Conservation (phyloP, 306 rosid species). For the Argentina anserina region DNA sequence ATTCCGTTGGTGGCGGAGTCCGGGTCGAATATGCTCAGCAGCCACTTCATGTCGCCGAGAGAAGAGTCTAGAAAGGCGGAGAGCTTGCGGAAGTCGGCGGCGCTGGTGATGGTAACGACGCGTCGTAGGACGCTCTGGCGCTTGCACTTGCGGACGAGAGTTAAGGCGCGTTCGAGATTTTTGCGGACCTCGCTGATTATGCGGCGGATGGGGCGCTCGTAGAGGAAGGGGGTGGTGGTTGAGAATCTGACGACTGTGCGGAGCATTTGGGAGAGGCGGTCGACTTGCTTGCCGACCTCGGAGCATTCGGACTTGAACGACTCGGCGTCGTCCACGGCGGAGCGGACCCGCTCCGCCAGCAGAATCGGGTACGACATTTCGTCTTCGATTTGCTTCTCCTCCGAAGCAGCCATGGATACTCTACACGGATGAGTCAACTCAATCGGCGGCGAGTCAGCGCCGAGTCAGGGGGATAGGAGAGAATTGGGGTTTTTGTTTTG, state of each 20-base stretch:
- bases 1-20: constrained; percentile 37
- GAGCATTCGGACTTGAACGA: constrained; percentile 58
- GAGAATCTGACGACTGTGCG: constrained; percentile 60
- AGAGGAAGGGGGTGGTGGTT: constrained; percentile 38
- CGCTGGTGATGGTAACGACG: constrained; percentile 53
- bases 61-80: constrained; percentile 45
- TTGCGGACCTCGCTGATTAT: constrained; percentile 49
- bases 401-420: constrained; percentile 31
- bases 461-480: constrained; percentile 27
- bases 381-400: constrained; percentile 54
- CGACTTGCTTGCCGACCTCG: constrained; percentile 59
- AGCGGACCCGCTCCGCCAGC: constrained; percentile 56
- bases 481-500: background rate
- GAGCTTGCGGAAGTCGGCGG: constrained; percentile 54
- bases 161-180: constrained; percentile 56
- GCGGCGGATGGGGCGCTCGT: constrained; percentile 65
- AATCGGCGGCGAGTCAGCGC: constrained; percentile 32
- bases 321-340: constrained; percentile 50
- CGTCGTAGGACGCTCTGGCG: constrained; percentile 59
- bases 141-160: constrained; percentile 61
- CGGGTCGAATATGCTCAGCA: constrained; percentile 46
- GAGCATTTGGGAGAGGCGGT: constrained; percentile 61
- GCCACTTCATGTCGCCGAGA: constrained; percentile 74
- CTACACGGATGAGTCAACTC: constrained; percentile 15
- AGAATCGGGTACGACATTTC: constrained; percentile 62